phyloP scores from a whole-genome alignment of 2,329 filamentous ascomycete genomes.

The Fusarium goolgardi region DNA sequence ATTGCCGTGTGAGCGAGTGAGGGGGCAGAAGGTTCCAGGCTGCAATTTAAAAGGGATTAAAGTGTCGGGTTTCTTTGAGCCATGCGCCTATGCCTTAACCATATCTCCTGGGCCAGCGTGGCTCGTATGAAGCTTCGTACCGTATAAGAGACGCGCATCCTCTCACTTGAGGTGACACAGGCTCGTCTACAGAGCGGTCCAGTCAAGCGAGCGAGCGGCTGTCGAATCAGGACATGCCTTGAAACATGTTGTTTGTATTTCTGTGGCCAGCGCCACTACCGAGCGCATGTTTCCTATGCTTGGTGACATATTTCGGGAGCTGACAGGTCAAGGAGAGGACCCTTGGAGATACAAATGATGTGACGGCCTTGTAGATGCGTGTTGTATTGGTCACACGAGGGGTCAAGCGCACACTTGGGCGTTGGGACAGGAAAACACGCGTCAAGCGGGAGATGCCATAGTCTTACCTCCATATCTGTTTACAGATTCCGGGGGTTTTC shows the following conservation, averaged over 20 bases:
- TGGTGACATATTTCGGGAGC: constrained; percentile 9
- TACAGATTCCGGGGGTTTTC: constrained; percentile 1
- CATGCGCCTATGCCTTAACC: neutral
- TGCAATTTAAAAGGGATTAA: constrained; percentile 5
- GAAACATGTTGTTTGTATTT: constrained; percentile 11
- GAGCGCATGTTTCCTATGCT: constrained; percentile 3
- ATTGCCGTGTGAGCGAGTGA: constrained; percentile 1
- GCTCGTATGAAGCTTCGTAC: constrained; percentile 16
- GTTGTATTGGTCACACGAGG: constrained; percentile 29
- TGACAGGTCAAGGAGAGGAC: constrained; percentile 3
- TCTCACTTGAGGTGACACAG: constrained; percentile 38
- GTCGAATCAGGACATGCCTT: constrained; percentile 31
- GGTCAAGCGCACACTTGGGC: constrained; percentile 28
- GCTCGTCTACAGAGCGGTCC: constrained; percentile 16
- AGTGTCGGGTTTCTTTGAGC: constrained; percentile 2
- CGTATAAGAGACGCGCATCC: constrained; percentile 28
- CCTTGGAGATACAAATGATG: constrained; percentile 23
- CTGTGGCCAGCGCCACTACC: constrained; percentile 24
- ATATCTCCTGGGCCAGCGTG: constrained; percentile 1
- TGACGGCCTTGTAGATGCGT: constrained; percentile 7
- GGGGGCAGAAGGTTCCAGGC: constrained; percentile 1
- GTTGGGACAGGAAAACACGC: constrained; percentile 5
- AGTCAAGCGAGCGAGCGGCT: constrained; percentile 32
- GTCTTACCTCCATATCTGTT: constrained; percentile 40
- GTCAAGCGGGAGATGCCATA: constrained; percentile 3